These are phyloP conservation scores for Iris pallida DNA, from an alignment of 116 monocot species.

Conservation along the genomic window DNA sequence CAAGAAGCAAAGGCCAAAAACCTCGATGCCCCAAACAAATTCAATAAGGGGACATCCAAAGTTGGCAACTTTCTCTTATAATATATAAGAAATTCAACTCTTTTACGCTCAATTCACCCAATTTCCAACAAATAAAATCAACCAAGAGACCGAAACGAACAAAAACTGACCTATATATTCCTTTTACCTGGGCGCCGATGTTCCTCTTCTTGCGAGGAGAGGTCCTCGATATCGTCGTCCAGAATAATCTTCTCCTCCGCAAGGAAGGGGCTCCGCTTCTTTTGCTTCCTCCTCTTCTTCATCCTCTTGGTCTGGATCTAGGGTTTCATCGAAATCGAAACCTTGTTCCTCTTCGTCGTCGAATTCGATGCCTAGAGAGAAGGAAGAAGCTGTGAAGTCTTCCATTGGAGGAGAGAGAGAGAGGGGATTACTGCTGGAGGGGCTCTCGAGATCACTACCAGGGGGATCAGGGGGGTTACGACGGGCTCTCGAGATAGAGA, in stretches of 20 bases:
- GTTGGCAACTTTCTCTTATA: too few relatives aligned
- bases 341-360: slow-evolving; percentile 6
- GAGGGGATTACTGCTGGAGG: too few relatives aligned
- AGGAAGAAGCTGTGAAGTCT: too few relatives aligned
- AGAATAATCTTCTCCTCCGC: neutral
- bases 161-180: neutral
- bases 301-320: neutral
- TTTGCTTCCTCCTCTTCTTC: neutral
- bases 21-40: neutral
- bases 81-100: neutral
- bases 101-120: neutral
- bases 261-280: slow-evolving; percentile 13
- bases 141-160: neutral
- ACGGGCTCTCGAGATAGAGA: too few relatives aligned
- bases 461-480: too few relatives aligned
- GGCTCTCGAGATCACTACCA: too few relatives aligned
- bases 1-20: neutral
- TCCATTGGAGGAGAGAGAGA: too few relatives aligned
- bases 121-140: neutral
- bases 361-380: too few relatives aligned
- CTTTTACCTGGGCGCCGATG: slow-evolving; percentile 4
- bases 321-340: neutral
- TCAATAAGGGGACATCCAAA: neutral
- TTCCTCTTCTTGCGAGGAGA: slow-evolving; percentile 51
- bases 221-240: slow-evolving; percentile 87